Evolutionary conservation across 768 basidiomycete species (phyloP).

Genomic region (Mycena olivaceomarginata): DNA sequence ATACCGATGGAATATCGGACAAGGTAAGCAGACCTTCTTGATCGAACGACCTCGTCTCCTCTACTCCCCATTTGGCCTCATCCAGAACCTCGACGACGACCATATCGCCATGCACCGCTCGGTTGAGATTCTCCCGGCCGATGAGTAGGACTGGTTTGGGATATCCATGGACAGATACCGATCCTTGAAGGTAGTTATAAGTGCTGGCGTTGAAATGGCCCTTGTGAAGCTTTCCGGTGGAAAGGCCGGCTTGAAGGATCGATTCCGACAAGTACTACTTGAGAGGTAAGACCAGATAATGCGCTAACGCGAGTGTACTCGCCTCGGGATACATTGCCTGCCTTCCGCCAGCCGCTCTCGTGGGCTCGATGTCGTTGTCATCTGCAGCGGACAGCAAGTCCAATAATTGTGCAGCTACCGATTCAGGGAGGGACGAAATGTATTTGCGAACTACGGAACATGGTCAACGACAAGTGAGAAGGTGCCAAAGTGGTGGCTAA

Average conservation of each 20-base stretch:
- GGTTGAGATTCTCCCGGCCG: constrained; percentile 96
- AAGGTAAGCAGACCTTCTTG: constrained; percentile 80
- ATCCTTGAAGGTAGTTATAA: constrained; percentile 96
- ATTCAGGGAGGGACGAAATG: constrained; percentile 80
- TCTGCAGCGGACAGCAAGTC: constrained; percentile 88
- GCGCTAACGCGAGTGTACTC: constrained; percentile 40
- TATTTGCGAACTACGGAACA: constrained; percentile 80
- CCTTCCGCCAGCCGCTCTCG: constrained; percentile 70
- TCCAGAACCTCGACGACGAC: constrained; percentile 94
- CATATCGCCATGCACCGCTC: constrained; percentile 94
- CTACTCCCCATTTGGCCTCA: constrained; percentile 93
- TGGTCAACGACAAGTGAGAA: constrained; percentile 9
- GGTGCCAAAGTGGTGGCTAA: constrained; percentile 50
- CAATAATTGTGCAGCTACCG: constrained; percentile 75
- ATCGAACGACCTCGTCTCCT: constrained; percentile 95
- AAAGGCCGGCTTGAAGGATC: constrained; percentile 87
- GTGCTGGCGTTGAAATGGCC: constrained; percentile 97
- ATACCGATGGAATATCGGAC: constrained; percentile 19
- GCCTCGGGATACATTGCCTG: constrained; percentile 88
- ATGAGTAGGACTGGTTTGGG: constrained; percentile 88
- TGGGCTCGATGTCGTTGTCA: constrained; percentile 78
- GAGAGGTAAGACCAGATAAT: constrained; percentile 11
- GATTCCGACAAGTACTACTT: constrained; percentile 86
- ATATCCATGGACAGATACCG: constrained; percentile 84
- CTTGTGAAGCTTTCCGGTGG: constrained; percentile 89